phyloP scores from a whole-genome alignment of 257 asterid genomes.

The Rauvolfia tetraphylla region DNA sequence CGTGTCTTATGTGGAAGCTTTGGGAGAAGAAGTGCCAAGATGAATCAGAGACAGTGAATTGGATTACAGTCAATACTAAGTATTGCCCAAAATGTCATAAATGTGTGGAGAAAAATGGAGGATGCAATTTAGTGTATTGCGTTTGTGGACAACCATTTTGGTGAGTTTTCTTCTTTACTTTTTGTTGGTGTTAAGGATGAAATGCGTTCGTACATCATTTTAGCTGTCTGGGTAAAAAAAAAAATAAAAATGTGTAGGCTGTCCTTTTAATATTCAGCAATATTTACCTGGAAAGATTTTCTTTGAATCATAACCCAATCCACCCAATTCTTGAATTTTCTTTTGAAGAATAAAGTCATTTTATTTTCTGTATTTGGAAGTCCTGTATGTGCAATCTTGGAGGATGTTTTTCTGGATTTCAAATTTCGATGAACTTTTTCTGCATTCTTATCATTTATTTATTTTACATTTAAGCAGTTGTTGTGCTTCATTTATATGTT shows the following conservation, averaged over 20 bases:
- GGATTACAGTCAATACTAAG: constrained; percentile 38
- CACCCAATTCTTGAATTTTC: background rate
- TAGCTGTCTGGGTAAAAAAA: background rate
- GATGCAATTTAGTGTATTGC: constrained; percentile 53
- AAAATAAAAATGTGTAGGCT: background rate
- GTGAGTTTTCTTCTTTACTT: constrained; percentile 24
- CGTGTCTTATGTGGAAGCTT: constrained; percentile 54
- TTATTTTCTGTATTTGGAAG: background rate
- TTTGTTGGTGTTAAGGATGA: background rate
- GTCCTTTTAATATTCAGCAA: background rate
- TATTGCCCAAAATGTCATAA: constrained; percentile 52
- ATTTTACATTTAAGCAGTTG: background rate
- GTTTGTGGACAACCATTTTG: constrained; percentile 59
- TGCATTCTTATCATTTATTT: background rate
- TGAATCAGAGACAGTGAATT: constrained; percentile 33
- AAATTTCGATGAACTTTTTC: background rate
- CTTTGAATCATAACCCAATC: background rate
- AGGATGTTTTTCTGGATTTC: background rate
- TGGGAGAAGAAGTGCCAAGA: constrained; percentile 45
- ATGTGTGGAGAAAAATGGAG: constrained; percentile 54
- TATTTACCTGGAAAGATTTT: background rate
- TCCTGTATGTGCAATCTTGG: background rate
- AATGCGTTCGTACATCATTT: background rate
- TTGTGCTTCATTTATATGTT: background rate
- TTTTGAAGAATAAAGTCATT: background rate